Base-by-base conservation (phyloP, 495 filamentous ascomycete genomes). In the Wilcoxina mikolae region DNA sequence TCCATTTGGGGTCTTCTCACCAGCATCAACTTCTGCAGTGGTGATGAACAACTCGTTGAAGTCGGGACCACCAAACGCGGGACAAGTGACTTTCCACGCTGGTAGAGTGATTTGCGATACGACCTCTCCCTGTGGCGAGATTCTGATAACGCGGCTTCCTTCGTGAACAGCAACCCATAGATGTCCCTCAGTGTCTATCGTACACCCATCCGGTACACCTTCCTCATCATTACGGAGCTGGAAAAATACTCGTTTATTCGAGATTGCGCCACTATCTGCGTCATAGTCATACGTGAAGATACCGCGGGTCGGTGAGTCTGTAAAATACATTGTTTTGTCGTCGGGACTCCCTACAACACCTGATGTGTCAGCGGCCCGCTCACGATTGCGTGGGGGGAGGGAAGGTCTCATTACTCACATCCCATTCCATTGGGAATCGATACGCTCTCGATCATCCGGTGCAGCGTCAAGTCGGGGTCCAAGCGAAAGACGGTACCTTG, bases 391-490 rank as follows among this genome's bases (percentile, higher is more conserved):
- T 18, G 28, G 51, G 38, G 38, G 23, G 51, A 20, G 26, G 47
- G 22, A 12, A 24, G 26, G 47, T n/a, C n/a, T 25, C 12, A 50
- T 17, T 50, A 12, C 61, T 48, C 62, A 65, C 82, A 95, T 53
- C 80, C 80, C 35, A 90, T 79, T 47, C 84, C 81, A 68, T 96
- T 95, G 45, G 89, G 88, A 60, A 95, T 93, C n/a, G 75, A 81
- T 48, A 91, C 70, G 25, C 72, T 67, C 56, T 73, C 71, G 45
- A 83, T 70, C 66, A 81, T 74, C 26, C 74, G 74, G 62, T 81
- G 76, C 59, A 83, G 63, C 35, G 65, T 72, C 51, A 76, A 65
- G 61, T 83, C 79, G 2, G 78, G 73, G 59, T 84, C 76, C 23
- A 83, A 73, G 57, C 79, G 72, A 67, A 83, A 83, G 5, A 85